Conservation (phyloP, 1,139 yeast genomes). For the Lodderomyces parapsilosis region DNA sequence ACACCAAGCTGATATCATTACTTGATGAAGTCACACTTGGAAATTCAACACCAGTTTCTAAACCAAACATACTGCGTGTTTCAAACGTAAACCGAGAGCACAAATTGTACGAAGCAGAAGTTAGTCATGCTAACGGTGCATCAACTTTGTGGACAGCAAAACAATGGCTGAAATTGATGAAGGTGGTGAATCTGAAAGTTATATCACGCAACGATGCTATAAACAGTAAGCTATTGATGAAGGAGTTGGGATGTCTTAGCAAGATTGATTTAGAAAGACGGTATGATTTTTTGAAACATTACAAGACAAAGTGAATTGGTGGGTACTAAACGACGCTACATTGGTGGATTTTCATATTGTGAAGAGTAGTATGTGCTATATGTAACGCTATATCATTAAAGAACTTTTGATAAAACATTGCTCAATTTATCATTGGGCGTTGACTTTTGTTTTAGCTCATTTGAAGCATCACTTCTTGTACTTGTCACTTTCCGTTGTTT, state of each 20-base stretch:
- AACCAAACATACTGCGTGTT: not conserved
- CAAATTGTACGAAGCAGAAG: not conserved
- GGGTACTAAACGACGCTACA: not conserved
- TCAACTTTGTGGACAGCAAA: constrained; percentile 21
- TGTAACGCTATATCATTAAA: constrained; percentile 14
- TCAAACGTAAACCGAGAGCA: not conserved
- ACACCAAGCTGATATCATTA: too few species aligned
- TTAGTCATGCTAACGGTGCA: not conserved
- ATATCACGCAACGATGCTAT: constrained; percentile 23
- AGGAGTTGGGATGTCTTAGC: constrained; percentile 19
- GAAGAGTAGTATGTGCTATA: too few species aligned
- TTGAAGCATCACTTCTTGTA: constrained; percentile 62
- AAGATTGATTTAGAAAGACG: constrained; percentile 23
- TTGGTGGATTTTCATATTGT: not conserved
- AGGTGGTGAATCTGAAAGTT: constrained; percentile 19
- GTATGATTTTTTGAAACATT: constrained; percentile 22
- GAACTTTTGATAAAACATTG: constrained; percentile 43
- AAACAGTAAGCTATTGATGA: constrained; percentile 20
- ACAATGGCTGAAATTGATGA: constrained; percentile 26
- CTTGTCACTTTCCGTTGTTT: constrained; percentile 65
- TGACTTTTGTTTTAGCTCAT: constrained; percentile 43
- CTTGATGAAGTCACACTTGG: constrained; percentile 1
- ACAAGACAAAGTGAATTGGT: constrained; percentile 7
- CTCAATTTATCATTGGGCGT: constrained; percentile 44
- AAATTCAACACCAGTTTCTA: constrained; percentile 2